These are phyloP conservation scores for Vitis hybrid DNA, from an alignment of 177 flowering plant species.

Conservation along the genomic window DNA sequence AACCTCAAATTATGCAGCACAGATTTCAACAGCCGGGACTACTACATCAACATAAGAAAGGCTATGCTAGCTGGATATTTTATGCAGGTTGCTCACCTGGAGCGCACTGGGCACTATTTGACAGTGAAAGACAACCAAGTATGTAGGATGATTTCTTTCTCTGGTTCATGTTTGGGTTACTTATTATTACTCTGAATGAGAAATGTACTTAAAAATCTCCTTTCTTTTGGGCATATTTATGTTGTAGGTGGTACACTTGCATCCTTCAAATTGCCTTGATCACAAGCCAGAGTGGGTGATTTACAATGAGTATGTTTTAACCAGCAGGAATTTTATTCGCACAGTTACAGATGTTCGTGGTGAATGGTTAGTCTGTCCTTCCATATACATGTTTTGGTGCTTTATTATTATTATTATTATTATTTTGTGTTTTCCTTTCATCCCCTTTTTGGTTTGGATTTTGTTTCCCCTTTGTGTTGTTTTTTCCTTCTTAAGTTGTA, in stretches of 20 bases:
- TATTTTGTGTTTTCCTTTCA: neutral
- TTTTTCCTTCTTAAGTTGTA: neutral
- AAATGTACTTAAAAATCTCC: too few species aligned
- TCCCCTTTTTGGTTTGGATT: neutral
- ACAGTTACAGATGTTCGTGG: constrained; percentile 93
- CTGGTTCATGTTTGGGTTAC: neutral
- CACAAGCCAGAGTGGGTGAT: constrained; percentile 98
- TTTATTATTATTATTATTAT: neutral
- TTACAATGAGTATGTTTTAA: constrained; percentile 85
- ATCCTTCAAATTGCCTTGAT: constrained; percentile 90
- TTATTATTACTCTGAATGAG: too few species aligned
- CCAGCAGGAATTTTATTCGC: constrained; percentile 87
- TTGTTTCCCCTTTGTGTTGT: neutral
- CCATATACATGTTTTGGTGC: neutral
- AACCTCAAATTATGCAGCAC: constrained; percentile 90
- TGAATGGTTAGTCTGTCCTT: constrained; percentile 71
- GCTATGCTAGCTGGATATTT: constrained; percentile 96
- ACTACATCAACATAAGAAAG: constrained; percentile 87
- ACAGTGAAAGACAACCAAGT: constrained; percentile 97
- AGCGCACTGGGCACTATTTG: constrained; percentile 83
- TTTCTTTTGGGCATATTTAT: neutral
- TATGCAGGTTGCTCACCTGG: constrained; percentile 98
- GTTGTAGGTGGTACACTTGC: constrained; percentile 80
- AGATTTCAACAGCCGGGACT: constrained; percentile 88
- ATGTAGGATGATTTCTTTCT: constrained; percentile 9